Evolutionary conservation across 1,139 yeast genomes (phyloP).

Genomic region (Casaregolazyma lundiana): DNA sequence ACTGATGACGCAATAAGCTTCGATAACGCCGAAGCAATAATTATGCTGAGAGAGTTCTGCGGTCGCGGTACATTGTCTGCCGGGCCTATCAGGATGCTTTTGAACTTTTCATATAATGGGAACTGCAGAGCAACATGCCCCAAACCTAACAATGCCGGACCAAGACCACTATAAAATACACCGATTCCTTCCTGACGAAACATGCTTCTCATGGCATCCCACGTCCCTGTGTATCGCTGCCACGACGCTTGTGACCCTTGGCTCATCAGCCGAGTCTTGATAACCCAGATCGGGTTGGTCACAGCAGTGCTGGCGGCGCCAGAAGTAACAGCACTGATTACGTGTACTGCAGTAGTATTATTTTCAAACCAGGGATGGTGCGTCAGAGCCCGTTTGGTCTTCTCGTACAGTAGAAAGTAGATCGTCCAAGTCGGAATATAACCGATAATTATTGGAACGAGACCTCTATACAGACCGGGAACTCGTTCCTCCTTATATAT

Average conservation of each 20-base stretch:
- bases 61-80: background rate
- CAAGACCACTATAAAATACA: conserved; percentile 86
- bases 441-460: conserved; percentile 86
- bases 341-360: conserved; percentile 53
- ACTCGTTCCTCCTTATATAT: conserved; percentile 74
- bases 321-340: conserved; percentile 80
- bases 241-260: conserved; percentile 40
- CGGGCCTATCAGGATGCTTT: conserved; percentile 39
- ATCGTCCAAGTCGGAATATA: conserved; percentile 98
- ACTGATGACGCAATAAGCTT: conserved; percentile 86
- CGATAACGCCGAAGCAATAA: conserved; percentile 72
- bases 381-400: conserved; percentile 46
- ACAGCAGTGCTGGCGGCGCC: conserved; percentile 83
- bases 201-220: conserved; percentile 81
- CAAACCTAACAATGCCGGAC: conserved; percentile 86
- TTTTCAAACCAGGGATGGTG: conserved; percentile 8
- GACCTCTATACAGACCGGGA: conserved; percentile 81
- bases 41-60: conserved; percentile 1
- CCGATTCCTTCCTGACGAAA: conserved; percentile 69
- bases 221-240: conserved; percentile 63
- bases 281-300: conserved; percentile 97
- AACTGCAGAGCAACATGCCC: conserved; percentile 95
- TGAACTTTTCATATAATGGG: conserved; percentile 88
- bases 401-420: conserved; percentile 85
- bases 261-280: conserved; percentile 88